phyloP scores from a whole-genome alignment of 495 filamentous ascomycete species.

The Neurospora tetrasperma region DNA sequence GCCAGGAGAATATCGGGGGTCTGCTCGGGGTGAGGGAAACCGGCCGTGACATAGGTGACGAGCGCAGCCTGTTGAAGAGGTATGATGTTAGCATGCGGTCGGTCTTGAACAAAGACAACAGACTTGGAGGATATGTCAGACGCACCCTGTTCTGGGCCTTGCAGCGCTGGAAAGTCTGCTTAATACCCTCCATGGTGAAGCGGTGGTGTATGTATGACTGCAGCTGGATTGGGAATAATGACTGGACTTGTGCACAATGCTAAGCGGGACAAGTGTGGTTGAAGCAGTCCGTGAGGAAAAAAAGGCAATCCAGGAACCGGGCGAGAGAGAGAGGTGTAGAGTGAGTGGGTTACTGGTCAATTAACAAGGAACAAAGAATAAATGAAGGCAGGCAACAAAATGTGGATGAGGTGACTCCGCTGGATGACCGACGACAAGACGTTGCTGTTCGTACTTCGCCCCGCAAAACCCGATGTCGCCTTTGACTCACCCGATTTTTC shows the following conservation, averaged over 20 bases:
- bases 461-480: neutral
- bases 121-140: slow-evolving; percentile 2
- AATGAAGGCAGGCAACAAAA: neutral
- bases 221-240: neutral
- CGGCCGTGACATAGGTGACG: slow-evolving; percentile 93
- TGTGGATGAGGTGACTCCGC: neutral
- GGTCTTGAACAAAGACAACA: neutral
- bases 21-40: slow-evolving; percentile 74
- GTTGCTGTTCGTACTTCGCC: neutral
- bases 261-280: neutral
- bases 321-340: neutral
- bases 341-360: neutral
- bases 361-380: neutral
- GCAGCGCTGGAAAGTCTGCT: slow-evolving; percentile 78
- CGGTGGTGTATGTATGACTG: neutral
- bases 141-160: slow-evolving; percentile 60
- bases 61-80: slow-evolving; percentile 50
- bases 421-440: neutral
- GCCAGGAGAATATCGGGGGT: slow-evolving; percentile 76
- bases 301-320: neutral
- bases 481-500: neutral
- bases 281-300: neutral
- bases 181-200: slow-evolving; percentile 60
- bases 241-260: neutral
- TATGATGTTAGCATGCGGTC: neutral